Evolutionary conservation across 2,329 filamentous ascomycete genomes (phyloP), one percentile per base, ranked within the genome.

Genomic region (Stylonectria norvegica): DNA sequence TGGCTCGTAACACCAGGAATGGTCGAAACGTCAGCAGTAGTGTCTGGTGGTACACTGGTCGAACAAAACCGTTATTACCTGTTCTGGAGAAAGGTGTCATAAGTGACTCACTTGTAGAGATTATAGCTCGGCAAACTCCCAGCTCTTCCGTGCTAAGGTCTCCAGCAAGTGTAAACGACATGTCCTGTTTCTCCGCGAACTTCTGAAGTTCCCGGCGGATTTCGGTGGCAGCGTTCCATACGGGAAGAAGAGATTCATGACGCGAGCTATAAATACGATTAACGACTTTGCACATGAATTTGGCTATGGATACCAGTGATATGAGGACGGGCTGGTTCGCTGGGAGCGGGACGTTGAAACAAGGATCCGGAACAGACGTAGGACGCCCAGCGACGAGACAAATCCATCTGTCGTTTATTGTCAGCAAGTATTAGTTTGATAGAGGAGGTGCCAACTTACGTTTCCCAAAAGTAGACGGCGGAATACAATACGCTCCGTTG

Each of bases 31-130:
- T 70, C 5, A 71, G 43, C 4, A 70, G 48, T 2, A 70, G 45
- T 2, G 65, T 68, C 34, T 68, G 66, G 20, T 70, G 64, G 31
- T 71, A 71, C 27, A 69, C 68, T 71, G 8, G 4, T n/a, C n/a
- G n/a, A n/a, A n/a, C n/a, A n/a, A n/a, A n/a, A n/a, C n/a, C n/a
- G n/a, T n/a, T n/a, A n/a, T n/a, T n/a, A n/a, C n/a, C n/a, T n/a
- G n/a, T n/a, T n/a, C n/a, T n/a, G n/a, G n/a, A n/a, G n/a, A n/a
- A n/a, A n/a, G n/a, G n/a, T n/a, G n/a, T n/a, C n/a, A n/a, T n/a
- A n/a, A n/a, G 18, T 10, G 2, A 53, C 66, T 55, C 50, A 70
- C 68, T 51, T 5, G 65, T 67, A 5, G 57, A 60, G 7, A 67
- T 56, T 22, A 71, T 64, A 0, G 60, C 63, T 36, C 71, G 68